These are phyloP conservation scores for Epichloe sp. DNA, from an alignment of 2,329 filamentous ascomycete species.

Conservation along the genomic window DNA sequence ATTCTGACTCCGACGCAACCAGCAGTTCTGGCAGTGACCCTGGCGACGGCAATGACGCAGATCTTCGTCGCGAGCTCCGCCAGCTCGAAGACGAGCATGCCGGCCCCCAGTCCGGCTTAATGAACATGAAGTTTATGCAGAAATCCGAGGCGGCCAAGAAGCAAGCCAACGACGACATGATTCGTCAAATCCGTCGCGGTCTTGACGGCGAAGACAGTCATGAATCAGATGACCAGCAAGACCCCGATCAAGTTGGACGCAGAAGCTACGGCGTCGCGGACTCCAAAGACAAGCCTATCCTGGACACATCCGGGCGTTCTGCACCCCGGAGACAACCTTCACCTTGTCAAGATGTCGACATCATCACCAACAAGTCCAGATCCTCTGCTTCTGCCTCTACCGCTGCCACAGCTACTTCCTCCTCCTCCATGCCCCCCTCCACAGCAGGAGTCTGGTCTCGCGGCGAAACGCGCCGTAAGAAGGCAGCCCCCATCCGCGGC, in stretches of 20 bases:
- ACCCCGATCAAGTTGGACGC: constrained; percentile 51
- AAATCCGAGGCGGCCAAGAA: constrained; percentile 70
- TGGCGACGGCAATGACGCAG: constrained; percentile 25
- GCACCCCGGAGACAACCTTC: constrained; percentile 17
- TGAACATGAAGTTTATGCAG: constrained; percentile 89
- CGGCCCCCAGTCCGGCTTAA: constrained; percentile 52
- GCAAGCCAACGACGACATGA: constrained; percentile 66
- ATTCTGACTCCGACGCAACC: constrained; percentile 39
- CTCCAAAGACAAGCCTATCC: constrained; percentile 11
- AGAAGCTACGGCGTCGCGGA: constrained; percentile 47
- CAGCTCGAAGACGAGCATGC: constrained; percentile 33
- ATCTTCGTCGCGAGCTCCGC: constrained; percentile 33
- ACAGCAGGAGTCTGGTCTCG: constrained; percentile 30
- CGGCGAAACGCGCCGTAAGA: constrained; percentile 24
- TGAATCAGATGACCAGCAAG: constrained; percentile 29
- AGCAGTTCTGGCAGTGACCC: constrained; percentile 44
- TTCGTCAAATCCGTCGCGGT: constrained; percentile 56
- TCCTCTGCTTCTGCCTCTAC: constrained; percentile 2
- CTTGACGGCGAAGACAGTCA: constrained; percentile 49
- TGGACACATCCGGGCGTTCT: constrained; percentile 15
- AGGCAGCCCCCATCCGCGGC: constrained; percentile 14
- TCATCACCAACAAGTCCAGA: constrained; percentile 13
- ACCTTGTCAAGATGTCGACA: constrained; percentile 15
- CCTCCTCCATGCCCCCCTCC: constrained; percentile 12
- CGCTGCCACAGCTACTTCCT: constrained; percentile 5